phyloP scores from a whole-genome alignment of 306 rosid genomes.

The Medicago arabica region DNA sequence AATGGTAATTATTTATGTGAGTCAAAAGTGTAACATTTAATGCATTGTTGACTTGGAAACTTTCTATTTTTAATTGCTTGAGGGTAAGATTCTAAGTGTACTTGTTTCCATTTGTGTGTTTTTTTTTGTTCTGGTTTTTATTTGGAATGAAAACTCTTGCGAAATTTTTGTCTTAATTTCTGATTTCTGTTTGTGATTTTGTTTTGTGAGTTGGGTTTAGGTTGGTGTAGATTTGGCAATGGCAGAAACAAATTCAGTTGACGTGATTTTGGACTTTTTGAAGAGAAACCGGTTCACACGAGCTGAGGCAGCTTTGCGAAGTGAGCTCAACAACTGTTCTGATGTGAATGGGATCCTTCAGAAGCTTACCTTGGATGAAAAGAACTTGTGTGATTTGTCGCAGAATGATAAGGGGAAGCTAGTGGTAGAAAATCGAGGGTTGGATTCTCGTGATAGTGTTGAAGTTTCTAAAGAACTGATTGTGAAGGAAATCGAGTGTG shows the following conservation, averaged over 20 bases:
- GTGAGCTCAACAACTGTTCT: constrained; percentile 73
- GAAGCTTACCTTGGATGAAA: constrained; percentile 77
- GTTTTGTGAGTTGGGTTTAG: constrained; percentile 48
- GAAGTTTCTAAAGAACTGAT: constrained; percentile 82
- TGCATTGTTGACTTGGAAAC: neutral
- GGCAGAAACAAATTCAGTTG: constrained; percentile 81
- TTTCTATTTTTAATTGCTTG: constrained; percentile 6
- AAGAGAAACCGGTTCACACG: constrained; percentile 73
- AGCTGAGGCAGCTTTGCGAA: constrained; percentile 93
- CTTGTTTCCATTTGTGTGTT: constrained; percentile 19
- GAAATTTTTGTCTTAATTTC: constrained; percentile 17
- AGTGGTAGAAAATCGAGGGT: constrained; percentile 55
- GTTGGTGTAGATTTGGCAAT: constrained; percentile 59
- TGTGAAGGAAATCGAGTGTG: constrained; percentile 96
- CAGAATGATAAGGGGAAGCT: constrained; percentile 68
- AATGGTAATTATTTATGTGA: constrained; percentile 2
- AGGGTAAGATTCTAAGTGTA: neutral
- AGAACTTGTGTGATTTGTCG: constrained; percentile 41
- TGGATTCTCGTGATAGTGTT: constrained; percentile 47
- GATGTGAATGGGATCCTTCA: constrained; percentile 76
- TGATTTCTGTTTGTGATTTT: constrained; percentile 40
- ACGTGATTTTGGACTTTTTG: constrained; percentile 84
- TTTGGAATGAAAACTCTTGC: constrained; percentile 46
- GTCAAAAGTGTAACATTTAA: constrained; percentile 18
- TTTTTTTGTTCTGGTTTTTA: neutral